A percentile compares a stretch with the other conserved stretches of the same genome.
These are phyloP conservation scores for Abrus pulchellus DNA, from an alignment of 306 rosid species.

Conservation along the genomic window DNA sequence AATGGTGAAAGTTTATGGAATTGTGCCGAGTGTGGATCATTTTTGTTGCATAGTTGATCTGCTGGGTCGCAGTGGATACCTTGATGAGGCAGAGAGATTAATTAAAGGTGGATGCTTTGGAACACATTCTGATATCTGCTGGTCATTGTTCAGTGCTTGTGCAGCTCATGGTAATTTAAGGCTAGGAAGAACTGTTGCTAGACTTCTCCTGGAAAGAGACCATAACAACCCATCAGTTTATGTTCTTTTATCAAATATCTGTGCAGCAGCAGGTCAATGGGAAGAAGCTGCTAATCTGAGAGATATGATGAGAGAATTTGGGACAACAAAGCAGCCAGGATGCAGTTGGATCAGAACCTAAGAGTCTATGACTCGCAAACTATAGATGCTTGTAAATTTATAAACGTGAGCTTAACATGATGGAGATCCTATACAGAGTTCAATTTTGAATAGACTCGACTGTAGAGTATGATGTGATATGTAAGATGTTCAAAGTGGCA, in stretches of 20 bases:
- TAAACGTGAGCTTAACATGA: constrained; percentile 22
- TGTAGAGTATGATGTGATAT: neutral
- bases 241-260: constrained; percentile 79
- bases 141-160: constrained; percentile 89
- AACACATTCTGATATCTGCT: constrained; percentile 71
- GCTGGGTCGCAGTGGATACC: constrained; percentile 76
- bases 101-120: constrained; percentile 59
- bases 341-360: constrained; percentile 74
- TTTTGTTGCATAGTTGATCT: constrained; percentile 84
- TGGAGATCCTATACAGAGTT: constrained; percentile 13
- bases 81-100: constrained; percentile 76
- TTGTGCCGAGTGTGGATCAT: constrained; percentile 70
- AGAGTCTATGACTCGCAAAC: constrained; percentile 6
- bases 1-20: constrained; percentile 63
- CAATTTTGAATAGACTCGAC: constrained; percentile 35
- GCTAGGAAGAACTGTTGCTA: constrained; percentile 71
- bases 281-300: constrained; percentile 79
- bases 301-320: constrained; percentile 57
- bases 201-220: constrained; percentile 70
- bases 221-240: constrained; percentile 70
- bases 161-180: constrained; percentile 78
- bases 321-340: constrained; percentile 70
- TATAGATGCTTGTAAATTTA: constrained; percentile 27
- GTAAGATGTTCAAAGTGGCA: constrained; percentile 29
- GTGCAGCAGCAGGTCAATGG: constrained; percentile 80